Evolutionary conservation across 345 rosid species (phyloP).

Genomic region (Melastoma malabathricum): DNA sequence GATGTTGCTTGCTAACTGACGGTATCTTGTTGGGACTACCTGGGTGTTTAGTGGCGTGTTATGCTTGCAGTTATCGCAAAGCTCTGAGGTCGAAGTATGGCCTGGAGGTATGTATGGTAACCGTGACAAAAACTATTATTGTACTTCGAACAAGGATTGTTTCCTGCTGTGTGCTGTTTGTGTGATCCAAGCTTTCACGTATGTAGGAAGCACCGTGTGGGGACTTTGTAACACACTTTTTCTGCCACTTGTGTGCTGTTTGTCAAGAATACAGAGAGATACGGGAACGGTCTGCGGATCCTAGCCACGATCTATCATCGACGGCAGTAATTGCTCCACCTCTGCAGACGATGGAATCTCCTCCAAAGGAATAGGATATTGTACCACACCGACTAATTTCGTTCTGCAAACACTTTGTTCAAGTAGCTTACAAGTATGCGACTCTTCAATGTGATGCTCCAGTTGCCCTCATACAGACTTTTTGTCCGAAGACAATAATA

Average conservation of each 20-base stretch:
- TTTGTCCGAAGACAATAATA: constrained; percentile 3
- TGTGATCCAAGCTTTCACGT: background rate
- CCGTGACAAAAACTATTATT: background rate
- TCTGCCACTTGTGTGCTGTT: constrained; percentile 83
- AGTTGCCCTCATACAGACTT: too few species aligned
- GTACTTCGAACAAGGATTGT: background rate
- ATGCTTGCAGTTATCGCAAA: constrained; percentile 76
- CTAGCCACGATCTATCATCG: constrained; percentile 24
- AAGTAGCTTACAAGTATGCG: too few species aligned
- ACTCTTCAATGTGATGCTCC: too few species aligned
- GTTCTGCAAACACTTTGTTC: background rate
- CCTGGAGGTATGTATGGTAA: constrained; percentile 38
- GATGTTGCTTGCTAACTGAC: constrained; percentile 59
- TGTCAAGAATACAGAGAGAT: constrained; percentile 92
- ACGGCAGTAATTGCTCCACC: constrained; percentile 44
- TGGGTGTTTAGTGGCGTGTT: constrained; percentile 76
- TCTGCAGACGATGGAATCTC: constrained; percentile 48
- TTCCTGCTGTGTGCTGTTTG: constrained; percentile 1
- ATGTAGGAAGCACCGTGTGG: constrained; percentile 85
- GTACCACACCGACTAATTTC: background rate
- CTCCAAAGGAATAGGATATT: constrained; percentile 1
- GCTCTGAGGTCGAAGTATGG: constrained; percentile 54
- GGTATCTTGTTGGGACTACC: constrained; percentile 67
- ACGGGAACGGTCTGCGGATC: constrained; percentile 32
- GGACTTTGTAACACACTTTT: constrained; percentile 67